A percentile compares a stretch with the other conserved stretches of the same genome.
These are phyloP conservation scores for Aspergillus steynii DNA, from an alignment of 495 filamentous ascomycete genomes.

Conservation along the genomic window DNA sequence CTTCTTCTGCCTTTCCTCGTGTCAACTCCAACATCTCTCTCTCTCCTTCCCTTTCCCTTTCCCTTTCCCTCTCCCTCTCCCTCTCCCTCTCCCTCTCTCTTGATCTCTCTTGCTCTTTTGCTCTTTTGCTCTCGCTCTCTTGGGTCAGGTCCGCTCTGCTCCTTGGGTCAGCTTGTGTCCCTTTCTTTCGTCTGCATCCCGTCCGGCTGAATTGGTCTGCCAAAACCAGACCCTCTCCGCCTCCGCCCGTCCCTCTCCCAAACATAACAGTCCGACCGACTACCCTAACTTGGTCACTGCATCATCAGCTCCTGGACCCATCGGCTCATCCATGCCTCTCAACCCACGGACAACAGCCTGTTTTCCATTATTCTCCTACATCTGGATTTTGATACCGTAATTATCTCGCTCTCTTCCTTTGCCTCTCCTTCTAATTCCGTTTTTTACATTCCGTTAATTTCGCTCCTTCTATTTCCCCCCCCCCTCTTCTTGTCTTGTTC, in stretches of 20 bases:
- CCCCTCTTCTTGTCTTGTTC: conserved; percentile 4
- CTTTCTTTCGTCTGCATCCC: too few relatives aligned
- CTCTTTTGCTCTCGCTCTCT: background rate
- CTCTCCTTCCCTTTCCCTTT: conserved; percentile 1
- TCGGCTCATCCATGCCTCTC: conserved; percentile 2
- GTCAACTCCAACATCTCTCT: background rate
- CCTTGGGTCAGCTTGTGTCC: too few relatives aligned
- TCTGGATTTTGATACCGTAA: background rate
- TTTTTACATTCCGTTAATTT: background rate
- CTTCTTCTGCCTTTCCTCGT: conserved; percentile 9
- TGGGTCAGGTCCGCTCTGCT: too few relatives aligned
- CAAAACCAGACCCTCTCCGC: background rate
- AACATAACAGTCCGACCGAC: background rate
- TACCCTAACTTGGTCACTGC: conserved; percentile 3
- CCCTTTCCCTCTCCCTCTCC: conserved; percentile 6
- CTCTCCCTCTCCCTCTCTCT: conserved; percentile 3
- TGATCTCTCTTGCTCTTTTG: background rate
- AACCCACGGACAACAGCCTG: background rate
- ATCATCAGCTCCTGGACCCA: conserved; percentile 6
- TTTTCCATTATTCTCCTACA: background rate
- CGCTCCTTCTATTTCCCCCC: background rate
- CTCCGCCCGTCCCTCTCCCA: conserved; percentile 1
- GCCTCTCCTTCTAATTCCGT: conserved; percentile 10
- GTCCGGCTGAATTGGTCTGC: too few relatives aligned
- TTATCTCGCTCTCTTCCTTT: conserved; percentile 1